Evolutionary conservation across 352 stramenopile species (phyloP).

Genomic region (Phytophthora litchii): DNA sequence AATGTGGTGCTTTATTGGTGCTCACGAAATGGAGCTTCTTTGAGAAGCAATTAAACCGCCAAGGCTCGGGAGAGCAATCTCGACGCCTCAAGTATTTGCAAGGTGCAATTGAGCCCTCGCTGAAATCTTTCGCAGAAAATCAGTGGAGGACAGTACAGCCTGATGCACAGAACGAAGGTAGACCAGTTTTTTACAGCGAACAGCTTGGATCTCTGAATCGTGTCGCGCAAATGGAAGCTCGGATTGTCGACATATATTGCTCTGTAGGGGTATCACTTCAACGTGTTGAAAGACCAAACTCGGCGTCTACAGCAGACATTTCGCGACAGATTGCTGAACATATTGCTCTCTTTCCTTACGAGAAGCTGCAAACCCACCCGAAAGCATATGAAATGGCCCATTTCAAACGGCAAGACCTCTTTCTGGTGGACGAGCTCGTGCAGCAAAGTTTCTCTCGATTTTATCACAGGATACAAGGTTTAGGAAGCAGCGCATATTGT

Average conservation of each 20-base stretch:
- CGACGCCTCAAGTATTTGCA: slow-evolving; percentile 31
- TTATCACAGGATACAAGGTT: slow-evolving; percentile 63
- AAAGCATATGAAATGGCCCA: slow-evolving; percentile 69
- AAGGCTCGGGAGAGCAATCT: slow-evolving; percentile 2
- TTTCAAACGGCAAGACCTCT: slow-evolving; percentile 84
- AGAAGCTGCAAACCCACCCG: slow-evolving; percentile 34
- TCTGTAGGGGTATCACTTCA: slow-evolving; percentile 41
- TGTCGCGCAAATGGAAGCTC: slow-evolving; percentile 56
- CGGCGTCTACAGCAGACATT: slow-evolving; percentile 40
- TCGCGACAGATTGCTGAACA: slow-evolving; percentile 75
- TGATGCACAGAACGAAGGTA: slow-evolving; percentile 6
- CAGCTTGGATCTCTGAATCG: slow-evolving; percentile 56
- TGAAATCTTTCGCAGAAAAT: slow-evolving; percentile 48
- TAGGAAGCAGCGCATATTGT: slow-evolving; percentile 67
- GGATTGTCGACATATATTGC: slow-evolving; percentile 57
- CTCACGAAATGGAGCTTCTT: slow-evolving; percentile 59
- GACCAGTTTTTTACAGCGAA: slow-evolving; percentile 52
- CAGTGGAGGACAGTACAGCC: slow-evolving; percentile 45
- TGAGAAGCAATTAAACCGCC: slow-evolving; percentile 32
- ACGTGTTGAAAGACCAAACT: not conserved
- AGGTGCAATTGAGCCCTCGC: slow-evolving; percentile 21
- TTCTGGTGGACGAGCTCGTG: slow-evolving; percentile 74
- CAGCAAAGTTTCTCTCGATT: slow-evolving; percentile 57
- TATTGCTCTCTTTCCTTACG: slow-evolving; percentile 58
- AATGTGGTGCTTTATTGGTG: slow-evolving; percentile 62